phyloP scores from a whole-genome alignment of 768 basidiomycete species.

The Macrolepiota fuliginosa region DNA sequence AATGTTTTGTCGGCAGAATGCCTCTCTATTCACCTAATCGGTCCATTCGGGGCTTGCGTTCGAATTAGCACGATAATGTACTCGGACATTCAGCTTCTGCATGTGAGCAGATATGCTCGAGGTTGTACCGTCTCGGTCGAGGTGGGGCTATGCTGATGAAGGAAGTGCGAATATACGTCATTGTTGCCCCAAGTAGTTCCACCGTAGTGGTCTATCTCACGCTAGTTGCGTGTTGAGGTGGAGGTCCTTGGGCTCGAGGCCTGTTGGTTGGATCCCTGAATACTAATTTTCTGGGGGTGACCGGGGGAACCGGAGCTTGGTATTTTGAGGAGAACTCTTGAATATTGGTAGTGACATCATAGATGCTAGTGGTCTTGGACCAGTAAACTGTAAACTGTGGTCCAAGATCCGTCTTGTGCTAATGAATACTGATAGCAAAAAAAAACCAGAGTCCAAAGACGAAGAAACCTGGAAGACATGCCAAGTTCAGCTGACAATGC shows the following conservation, averaged over 20 bases:
- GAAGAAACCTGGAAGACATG: background rate
- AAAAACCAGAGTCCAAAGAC: background rate
- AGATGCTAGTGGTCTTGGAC: background rate
- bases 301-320: background rate
- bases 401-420: background rate
- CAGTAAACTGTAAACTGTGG: background rate
- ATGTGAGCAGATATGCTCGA: slow-evolving; percentile 36
- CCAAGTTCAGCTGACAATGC: background rate
- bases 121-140: background rate
- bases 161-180: slow-evolving; percentile 26
- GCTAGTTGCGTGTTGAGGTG: slow-evolving; percentile 52
- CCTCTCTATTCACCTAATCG: background rate
- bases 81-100: slow-evolving; percentile 33
- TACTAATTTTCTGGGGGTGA: background rate
- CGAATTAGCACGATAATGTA: slow-evolving; percentile 42
- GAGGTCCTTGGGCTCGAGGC: slow-evolving; percentile 41
- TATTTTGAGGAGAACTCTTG: slow-evolving; percentile 3
- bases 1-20: slow-evolving; percentile 49
- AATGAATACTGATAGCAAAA: background rate
- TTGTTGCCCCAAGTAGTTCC: slow-evolving; percentile 27
- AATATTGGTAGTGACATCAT: background rate
- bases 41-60: background rate
- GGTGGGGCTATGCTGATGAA: background rate
- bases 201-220: slow-evolving; percentile 42
- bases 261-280: slow-evolving; percentile 49